Evolutionary conservation across 1,284 basidiomycete species (phyloP), one percentile per base, ranked within the genome.

Genomic region (Volvariella volvacea): DNA sequence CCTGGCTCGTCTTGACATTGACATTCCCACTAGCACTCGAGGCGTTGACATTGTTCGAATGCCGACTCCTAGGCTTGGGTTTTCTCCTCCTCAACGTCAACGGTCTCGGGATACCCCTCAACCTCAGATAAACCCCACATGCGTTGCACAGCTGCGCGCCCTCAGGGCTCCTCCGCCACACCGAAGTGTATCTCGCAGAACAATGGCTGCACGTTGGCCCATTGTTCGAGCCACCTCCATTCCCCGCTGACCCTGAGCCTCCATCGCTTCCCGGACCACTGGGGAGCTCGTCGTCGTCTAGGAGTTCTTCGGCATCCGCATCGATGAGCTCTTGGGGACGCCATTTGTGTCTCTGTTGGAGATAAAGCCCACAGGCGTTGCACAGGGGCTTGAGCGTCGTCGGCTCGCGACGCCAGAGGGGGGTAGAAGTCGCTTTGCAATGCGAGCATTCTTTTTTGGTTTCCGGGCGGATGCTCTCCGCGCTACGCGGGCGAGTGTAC

Each of bases 61-160:
- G 25, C 6, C 25, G 25, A 12, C 25, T 28, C 25, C 25, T 28
- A 6, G 71, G 71, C 46, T 70, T 69, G 42, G 73, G 70, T 53
- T 66, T 70, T 43, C 71, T 70, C 44, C 64, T 60, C 57, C 65
- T 71, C 46, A 73, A 58, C 3, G 65, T 66, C 36, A 73, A 52
- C 3, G 71, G 71, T 34, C 71, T 57, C 41, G 70, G 68, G 47
- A 64, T 68, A 7, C 70, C 70, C 8, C 70, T 60, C 39, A 73
- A 60, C 32, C 71, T 59, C 33, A 57, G 57, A 49, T 73, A 73
- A 4, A 73, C 71, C n/a, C 71, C 71, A 51, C 71, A 73, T 2
- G 71, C 71, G 44, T 73, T 73, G 49, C 71, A 73, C 0, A 73
- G 59, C 50, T 72, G 70, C n/a, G 65, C 67, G 1, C 70, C 70